Conservation (phyloP, 495 filamentous ascomycete species). For the Daldinia caldariorum region DNA sequence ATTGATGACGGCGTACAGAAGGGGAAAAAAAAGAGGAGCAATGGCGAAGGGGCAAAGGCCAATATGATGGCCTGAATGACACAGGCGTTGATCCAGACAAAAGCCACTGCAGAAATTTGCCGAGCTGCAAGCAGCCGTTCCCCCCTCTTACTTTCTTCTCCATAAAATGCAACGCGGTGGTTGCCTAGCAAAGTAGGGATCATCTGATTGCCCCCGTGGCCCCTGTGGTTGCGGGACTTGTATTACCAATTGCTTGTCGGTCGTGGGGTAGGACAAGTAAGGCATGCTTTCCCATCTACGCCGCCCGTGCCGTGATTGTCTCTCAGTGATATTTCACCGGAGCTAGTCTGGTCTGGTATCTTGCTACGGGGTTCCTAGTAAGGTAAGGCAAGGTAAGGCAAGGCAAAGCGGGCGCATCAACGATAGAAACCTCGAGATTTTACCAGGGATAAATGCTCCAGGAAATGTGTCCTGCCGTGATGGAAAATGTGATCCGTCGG, state of each 20-base stretch:
- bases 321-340: conserved; percentile 33
- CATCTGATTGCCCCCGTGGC: conserved; percentile 21
- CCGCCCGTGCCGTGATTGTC: conserved; percentile 20
- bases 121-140: conserved; percentile 32
- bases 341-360: conserved; percentile 4
- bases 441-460: conserved; percentile 9
- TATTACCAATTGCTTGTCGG: conserved; percentile 21
- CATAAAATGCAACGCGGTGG: conserved; percentile 13
- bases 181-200: conserved; percentile 33
- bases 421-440: conserved; percentile 1
- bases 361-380: conserved; percentile 30
- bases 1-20: conserved; percentile 5
- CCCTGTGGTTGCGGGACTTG: conserved; percentile 14
- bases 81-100: conserved; percentile 8
- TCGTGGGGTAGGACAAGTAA: conserved; percentile 22
- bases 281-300: conserved; percentile 17
- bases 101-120: conserved; percentile 26
- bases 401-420: conserved; percentile 10
- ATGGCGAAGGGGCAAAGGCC: background rate
- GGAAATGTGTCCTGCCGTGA: conserved; percentile 11
- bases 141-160: conserved; percentile 2
- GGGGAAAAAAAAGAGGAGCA: background rate
- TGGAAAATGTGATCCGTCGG: conserved; percentile 19
- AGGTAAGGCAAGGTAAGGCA: background rate
- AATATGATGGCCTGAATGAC: conserved; percentile 5